phyloP scores from a whole-genome alignment of 495 filamentous ascomycete genomes.

The Talaromyces liani region DNA sequence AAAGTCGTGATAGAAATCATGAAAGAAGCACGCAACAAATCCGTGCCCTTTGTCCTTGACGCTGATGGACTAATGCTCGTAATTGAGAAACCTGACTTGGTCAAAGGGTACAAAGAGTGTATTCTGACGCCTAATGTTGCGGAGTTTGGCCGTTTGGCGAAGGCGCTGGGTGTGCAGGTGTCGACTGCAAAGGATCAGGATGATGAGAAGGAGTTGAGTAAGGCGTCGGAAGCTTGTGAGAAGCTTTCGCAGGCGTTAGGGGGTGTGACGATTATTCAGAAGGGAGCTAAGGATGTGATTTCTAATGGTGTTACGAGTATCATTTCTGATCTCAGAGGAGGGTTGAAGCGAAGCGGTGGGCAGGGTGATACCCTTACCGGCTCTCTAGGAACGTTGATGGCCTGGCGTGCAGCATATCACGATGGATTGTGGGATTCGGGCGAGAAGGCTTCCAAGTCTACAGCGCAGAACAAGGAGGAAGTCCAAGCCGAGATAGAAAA shows the following conservation, averaged over 20 bases:
- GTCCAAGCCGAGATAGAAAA: slow-evolving; percentile 38
- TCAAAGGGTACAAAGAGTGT: slow-evolving; percentile 73
- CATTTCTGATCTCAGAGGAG: slow-evolving; percentile 67
- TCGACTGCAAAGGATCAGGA: slow-evolving; percentile 34
- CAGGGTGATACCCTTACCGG: slow-evolving; percentile 96
- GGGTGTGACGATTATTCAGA: slow-evolving; percentile 86
- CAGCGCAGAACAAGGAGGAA: slow-evolving; percentile 30
- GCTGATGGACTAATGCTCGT: slow-evolving; percentile 82
- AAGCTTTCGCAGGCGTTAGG: slow-evolving; percentile 70
- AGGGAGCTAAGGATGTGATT: slow-evolving; percentile 79
- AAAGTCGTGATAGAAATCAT: slow-evolving; percentile 77
- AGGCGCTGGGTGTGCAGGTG: slow-evolving; percentile 55
- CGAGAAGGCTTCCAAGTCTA: slow-evolving; percentile 25
- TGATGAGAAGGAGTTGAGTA: slow-evolving; percentile 35
- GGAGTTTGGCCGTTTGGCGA: slow-evolving; percentile 79
- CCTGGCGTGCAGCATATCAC: slow-evolving; percentile 79
- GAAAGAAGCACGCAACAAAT: slow-evolving; percentile 61
- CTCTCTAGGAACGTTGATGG: slow-evolving; percentile 77
- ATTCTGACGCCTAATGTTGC: slow-evolving; percentile 93
- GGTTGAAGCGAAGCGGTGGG: slow-evolving; percentile 83
- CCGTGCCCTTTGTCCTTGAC: slow-evolving; percentile 82
- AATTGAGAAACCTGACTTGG: slow-evolving; percentile 63
- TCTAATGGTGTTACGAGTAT: slow-evolving; percentile 71
- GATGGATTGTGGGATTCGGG: slow-evolving; percentile 70
- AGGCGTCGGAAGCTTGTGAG: slow-evolving; percentile 52